These are phyloP conservation scores for Eucalyptus sp. DNA, from an alignment of 345 rosid genomes.

Conservation along the genomic window DNA sequence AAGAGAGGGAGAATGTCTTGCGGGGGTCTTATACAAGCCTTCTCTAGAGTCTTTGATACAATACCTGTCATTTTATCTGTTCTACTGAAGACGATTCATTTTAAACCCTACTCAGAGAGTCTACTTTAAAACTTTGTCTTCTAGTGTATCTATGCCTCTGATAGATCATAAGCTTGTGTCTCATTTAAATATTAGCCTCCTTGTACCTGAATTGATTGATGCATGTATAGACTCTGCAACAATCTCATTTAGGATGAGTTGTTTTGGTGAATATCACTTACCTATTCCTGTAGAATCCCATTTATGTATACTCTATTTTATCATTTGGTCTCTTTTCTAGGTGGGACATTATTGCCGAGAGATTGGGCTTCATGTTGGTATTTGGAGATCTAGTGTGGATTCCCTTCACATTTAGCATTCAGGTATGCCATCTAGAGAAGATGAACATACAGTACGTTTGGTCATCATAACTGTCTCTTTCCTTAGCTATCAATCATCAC, in stretches of 20 bases:
- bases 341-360: constrained; percentile 97
- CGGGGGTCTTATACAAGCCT: background rate
- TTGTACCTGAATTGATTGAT: background rate
- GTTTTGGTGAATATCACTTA: background rate
- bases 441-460: background rate
- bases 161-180: background rate
- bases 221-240: background rate
- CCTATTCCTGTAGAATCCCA: background rate
- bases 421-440: constrained; percentile 24
- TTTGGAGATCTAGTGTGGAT: constrained; percentile 96
- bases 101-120: background rate
- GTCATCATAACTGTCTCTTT: background rate
- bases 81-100: background rate
- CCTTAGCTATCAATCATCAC: background rate
- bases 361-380: constrained; percentile 92
- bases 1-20: background rate
- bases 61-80: background rate
- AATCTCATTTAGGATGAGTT: background rate
- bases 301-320: background rate
- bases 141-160: background rate
- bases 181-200: background rate
- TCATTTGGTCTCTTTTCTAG: constrained; percentile 18
- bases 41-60: background rate
- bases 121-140: background rate
- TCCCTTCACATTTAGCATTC: constrained; percentile 95